Evolutionary conservation across 192 early-diverging fungal species (phyloP).

Genomic region (Martensiomyces pterosporus): DNA sequence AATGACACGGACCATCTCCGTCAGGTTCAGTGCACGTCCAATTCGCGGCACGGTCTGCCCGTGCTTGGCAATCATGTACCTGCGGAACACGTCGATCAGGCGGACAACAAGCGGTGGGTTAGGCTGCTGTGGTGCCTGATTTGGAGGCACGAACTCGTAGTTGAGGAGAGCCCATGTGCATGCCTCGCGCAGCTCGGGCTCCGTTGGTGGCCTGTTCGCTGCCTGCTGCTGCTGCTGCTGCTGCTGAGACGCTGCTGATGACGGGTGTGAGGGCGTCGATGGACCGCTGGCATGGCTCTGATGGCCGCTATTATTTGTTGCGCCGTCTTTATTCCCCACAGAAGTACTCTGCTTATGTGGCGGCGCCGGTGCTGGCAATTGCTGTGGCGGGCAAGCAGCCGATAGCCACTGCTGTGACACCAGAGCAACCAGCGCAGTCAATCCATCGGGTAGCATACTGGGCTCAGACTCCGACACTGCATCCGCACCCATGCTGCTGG

Average conservation of each 20-base stretch:
- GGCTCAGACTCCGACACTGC: slow-evolving; percentile 12
- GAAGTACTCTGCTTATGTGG: background rate
- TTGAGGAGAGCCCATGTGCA: slow-evolving; percentile 52
- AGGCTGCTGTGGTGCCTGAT: slow-evolving; percentile 4
- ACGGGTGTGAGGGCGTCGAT: no score
- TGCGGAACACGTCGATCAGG: slow-evolving; percentile 26
- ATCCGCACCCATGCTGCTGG: background rate
- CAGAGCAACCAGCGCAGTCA: slow-evolving; percentile 34
- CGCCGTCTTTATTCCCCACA: no score
- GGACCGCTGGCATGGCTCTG: background rate
- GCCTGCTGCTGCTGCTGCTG: slow-evolving; percentile 5
- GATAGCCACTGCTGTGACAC: slow-evolving; percentile 46
- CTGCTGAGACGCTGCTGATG: slow-evolving; percentile 10
- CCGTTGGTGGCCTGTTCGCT: slow-evolving; percentile 29
- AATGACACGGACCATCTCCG: slow-evolving; percentile 44
- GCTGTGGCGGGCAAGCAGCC: slow-evolving; percentile 13
- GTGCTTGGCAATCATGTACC: slow-evolving; percentile 44
- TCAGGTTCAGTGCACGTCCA: slow-evolving; percentile 32
- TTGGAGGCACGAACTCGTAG: slow-evolving; percentile 29
- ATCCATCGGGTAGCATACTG: slow-evolving; percentile 40
- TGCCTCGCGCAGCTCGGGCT: slow-evolving; percentile 50
- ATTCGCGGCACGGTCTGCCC: slow-evolving; percentile 43
- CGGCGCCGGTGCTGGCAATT: slow-evolving; percentile 4
- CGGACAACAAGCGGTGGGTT: slow-evolving; percentile 10
- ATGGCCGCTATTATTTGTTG: background rate